phyloP scores from a whole-genome alignment of 371 early-diverging fungal genomes.

The Gilbertella persicaria region DNA sequence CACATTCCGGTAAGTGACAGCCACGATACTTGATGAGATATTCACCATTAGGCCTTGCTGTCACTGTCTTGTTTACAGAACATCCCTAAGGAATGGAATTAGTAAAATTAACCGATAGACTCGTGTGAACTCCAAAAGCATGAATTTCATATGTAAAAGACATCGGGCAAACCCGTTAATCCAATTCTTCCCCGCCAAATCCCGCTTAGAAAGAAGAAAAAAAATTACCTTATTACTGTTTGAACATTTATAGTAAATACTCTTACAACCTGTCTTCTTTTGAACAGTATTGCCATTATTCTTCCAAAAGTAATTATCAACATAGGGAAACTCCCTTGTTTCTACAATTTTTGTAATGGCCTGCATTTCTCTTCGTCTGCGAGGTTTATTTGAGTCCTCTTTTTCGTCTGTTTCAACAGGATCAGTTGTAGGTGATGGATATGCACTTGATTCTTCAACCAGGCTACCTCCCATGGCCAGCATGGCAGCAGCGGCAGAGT shows the following conservation, averaged over 20 bases:
- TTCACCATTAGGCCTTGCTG: constrained; percentile 57
- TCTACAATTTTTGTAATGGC: constrained; percentile 68
- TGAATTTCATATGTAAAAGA: constrained; percentile 37
- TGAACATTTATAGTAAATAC: constrained; percentile 60
- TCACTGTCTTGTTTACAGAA: constrained; percentile 68
- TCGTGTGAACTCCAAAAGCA: constrained; percentile 23
- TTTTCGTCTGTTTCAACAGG: constrained; percentile 13
- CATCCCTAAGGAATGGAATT: constrained; percentile 40
- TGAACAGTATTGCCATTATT: constrained; percentile 61
- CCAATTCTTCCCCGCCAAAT: constrained; percentile 26
- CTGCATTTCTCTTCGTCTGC: constrained; percentile 65
- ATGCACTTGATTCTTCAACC: constrained; percentile 3
- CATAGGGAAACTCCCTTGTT: constrained; percentile 56
- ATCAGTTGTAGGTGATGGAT: constrained; percentile 37
- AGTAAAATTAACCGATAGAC: constrained; percentile 4
- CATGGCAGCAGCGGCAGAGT: constrained; percentile 56
- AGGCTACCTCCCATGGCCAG: constrained; percentile 39
- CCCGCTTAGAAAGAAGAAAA: constrained; percentile 16
- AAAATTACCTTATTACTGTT: constrained; percentile 39
- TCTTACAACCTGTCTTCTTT: constrained; percentile 66
- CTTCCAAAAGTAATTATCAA: constrained; percentile 64
- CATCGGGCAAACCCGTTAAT: constrained; percentile 30
- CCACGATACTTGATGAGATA: constrained; percentile 66
- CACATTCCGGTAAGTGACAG: constrained; percentile 58
- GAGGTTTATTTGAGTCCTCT: constrained; percentile 12